These are phyloP conservation scores for Tanacetum coccineum DNA, from an alignment of 129 eudicot species.

Conservation along the genomic window DNA sequence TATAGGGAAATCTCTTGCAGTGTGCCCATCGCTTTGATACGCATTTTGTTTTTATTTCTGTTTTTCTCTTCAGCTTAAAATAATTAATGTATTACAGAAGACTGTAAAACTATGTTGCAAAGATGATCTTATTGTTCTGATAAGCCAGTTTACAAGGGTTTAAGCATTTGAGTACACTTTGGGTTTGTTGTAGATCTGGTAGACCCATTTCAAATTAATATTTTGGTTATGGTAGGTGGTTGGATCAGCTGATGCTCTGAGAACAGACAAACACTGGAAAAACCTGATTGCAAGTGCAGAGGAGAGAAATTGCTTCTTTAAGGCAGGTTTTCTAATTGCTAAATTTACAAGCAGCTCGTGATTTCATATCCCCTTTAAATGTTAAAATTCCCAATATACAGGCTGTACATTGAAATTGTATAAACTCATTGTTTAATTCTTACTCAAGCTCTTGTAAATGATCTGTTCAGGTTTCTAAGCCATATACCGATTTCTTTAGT, in stretches of 20 bases:
- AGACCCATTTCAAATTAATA: background rate
- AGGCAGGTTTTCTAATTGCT: slow-evolving; percentile 39
- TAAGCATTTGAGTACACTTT: no score
- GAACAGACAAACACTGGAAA: slow-evolving; percentile 71
- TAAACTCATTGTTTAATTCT: background rate
- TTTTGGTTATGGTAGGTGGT: slow-evolving; percentile 62
- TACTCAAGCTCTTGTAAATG: slow-evolving; percentile 3
- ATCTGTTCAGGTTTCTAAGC: slow-evolving; percentile 64
- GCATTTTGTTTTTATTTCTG: no score
- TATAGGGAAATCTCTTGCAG: no score
- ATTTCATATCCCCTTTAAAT: background rate
- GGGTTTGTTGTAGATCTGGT: no score
- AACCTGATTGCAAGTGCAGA: slow-evolving; percentile 81
- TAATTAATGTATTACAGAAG: no score
- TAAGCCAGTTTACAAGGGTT: no score
- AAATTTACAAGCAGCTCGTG: background rate
- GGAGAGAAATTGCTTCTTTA: slow-evolving; percentile 50
- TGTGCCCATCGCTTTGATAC: no score
- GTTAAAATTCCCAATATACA: background rate
- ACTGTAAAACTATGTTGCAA: no score
- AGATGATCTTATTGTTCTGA: no score
- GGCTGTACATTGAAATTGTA: background rate
- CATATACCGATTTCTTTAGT: slow-evolving; percentile 52
- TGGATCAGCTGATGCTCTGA: slow-evolving; percentile 76
- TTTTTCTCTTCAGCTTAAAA: no score